Evolutionary conservation across 1,284 basidiomycete genomes (phyloP), one percentile per base, ranked within the genome.

Genomic region (Anthracocystis panici-leucophaei): DNA sequence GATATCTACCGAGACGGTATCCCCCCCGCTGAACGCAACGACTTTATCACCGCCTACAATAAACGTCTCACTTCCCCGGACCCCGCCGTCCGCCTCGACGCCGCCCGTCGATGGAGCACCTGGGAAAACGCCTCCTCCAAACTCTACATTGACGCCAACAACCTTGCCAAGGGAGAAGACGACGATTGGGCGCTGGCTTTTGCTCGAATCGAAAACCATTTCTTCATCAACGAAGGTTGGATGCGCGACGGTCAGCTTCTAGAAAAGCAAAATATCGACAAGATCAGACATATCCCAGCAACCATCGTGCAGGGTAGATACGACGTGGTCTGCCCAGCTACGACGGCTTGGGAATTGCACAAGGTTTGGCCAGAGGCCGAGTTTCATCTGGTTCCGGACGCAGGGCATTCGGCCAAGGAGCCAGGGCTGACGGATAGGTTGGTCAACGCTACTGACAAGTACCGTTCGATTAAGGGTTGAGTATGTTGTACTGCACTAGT

Each of bases 161-260:
- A 65, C 35, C 58, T 84, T 18, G 75, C 71, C 20, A 74, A 67
- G 29, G 75, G 75, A 21, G 69, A 75, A 38, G 72, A 80, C n/a
- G 65, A 72, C 42, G 49, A 67, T 20, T 80, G 92, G 93, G 2
- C 77, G 1, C 54, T 81, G 4, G 79, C 79, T 0, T 95, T 95
- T 84, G 93, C 94, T 5, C 87, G 91, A 49, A 95, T 97, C 68
- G 95, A 97, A 87, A 93, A 93, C 80, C 94, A 97, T 83, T 97
- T 92, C 86, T 96, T 97, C 82, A 87, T 75, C 68, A 83, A 86
- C 68, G 67, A 90, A 89, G 95, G 93, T 3, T 97, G 94, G 87
- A 92, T 97, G 90, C 88, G 91, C 38, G 92, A 96, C 38, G 94
- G 95, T 0, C 92, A 95, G 83, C 88, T 98, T 18, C 88, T 97